Percentiles rank a stretch among this genome's conserved stretches.
Evolutionary conservation across 768 basidiomycete species (phyloP).

Genomic region (Leucocoprinus leucothites): DNA sequence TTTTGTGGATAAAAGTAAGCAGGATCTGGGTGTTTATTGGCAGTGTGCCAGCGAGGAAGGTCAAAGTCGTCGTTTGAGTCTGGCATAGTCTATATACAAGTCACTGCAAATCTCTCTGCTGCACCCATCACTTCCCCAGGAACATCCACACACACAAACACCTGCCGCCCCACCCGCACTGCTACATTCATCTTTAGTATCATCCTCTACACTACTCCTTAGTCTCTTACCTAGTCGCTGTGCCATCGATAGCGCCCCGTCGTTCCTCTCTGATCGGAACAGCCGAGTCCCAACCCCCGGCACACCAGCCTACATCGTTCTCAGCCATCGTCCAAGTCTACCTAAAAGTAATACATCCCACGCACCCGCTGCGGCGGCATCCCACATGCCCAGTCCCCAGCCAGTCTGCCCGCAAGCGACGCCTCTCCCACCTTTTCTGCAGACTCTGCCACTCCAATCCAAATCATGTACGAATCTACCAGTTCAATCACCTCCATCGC

Average conservation of each 20-base stretch:
- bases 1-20: constrained; percentile 15
- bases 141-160: constrained; percentile 71
- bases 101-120: constrained; percentile 61
- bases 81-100: constrained; percentile 41
- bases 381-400: constrained; percentile 79
- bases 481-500: constrained; percentile 65
- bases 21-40: no score
- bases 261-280: constrained; percentile 58
- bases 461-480: constrained; percentile 78
- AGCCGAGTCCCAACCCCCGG: constrained; percentile 55
- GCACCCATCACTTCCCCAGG: constrained; percentile 45
- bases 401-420: constrained; percentile 53
- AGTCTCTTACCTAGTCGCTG: constrained; percentile 67
- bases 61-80: constrained; percentile 82
- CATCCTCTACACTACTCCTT: constrained; percentile 16
- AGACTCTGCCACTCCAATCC: constrained; percentile 64
- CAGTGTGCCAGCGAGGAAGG: constrained; percentile 70
- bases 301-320: constrained; percentile 27
- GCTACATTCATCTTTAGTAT: constrained; percentile 39
- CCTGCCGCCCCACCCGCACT: constrained; percentile 58
- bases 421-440: constrained; percentile 45
- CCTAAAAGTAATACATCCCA: constrained; percentile 14
- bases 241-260: constrained; percentile 70
- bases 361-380: constrained; percentile 55
- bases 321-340: constrained; percentile 6